These are phyloP conservation scores for Phialophora tarda DNA, from an alignment of 2,329 filamentous ascomycete genomes.

Conservation along the genomic window DNA sequence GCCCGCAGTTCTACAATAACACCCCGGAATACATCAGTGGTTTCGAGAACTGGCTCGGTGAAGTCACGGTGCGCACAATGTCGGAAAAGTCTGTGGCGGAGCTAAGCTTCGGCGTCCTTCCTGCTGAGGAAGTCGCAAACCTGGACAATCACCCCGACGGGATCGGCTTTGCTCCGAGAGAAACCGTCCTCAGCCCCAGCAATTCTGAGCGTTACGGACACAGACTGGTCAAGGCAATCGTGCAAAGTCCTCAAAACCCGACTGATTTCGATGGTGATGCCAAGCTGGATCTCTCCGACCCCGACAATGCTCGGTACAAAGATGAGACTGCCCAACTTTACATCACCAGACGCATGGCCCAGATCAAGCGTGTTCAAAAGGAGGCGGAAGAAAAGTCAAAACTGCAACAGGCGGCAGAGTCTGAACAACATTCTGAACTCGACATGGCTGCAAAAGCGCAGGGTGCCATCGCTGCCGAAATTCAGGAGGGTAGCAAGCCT, in stretches of 20 bases:
- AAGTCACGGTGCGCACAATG: conserved; percentile 19
- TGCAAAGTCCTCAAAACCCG: conserved; percentile 3
- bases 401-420: conserved; percentile 16
- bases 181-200: conserved; percentile 20
- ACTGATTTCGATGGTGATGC: conserved; percentile 31
- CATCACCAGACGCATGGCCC: conserved; percentile 36
- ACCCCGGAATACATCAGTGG: conserved; percentile 31
- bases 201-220: conserved; percentile 32
- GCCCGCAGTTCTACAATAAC: conserved; percentile 44
- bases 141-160: conserved; percentile 36
- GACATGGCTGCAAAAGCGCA: neutral
- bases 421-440: conserved; percentile 14
- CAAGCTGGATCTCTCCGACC: conserved; percentile 40
- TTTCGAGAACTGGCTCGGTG: conserved; percentile 44
- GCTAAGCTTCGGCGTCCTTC: conserved; percentile 24
- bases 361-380: conserved; percentile 33
- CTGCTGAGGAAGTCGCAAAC: conserved; percentile 25
- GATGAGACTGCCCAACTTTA: conserved; percentile 47
- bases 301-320: conserved; percentile 31
- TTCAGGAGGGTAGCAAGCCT: neutral
- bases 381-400: conserved; percentile 36
- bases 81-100: neutral
- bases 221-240: conserved; percentile 2
- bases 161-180: conserved; percentile 32
- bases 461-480: neutral